These are phyloP conservation scores for Diaporthe vexans DNA, from an alignment of 2,329 filamentous ascomycete species.

Conservation along the genomic window DNA sequence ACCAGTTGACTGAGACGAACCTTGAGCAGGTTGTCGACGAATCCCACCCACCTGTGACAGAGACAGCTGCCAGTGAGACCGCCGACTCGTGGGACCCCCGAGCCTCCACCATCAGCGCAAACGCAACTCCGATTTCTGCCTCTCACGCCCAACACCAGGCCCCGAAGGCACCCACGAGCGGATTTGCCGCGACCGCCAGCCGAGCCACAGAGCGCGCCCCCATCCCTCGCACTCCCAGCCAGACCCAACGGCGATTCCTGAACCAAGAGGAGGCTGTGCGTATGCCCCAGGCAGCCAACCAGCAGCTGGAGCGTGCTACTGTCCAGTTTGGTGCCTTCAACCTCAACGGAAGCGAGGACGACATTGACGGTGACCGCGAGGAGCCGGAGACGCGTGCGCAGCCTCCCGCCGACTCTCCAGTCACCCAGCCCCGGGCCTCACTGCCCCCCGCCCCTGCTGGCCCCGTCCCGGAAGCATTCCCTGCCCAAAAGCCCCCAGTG, in stretches of 20 bases:
- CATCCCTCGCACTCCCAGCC: slow-evolving; percentile 78
- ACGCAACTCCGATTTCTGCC: slow-evolving; percentile 75
- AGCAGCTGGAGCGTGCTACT: slow-evolving; percentile 90
- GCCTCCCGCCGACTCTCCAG: slow-evolving; percentile 92
- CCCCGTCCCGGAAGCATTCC: slow-evolving; percentile 67
- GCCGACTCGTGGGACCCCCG: slow-evolving; percentile 87
- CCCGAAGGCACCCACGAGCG: slow-evolving; percentile 74
- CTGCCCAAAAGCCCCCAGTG: slow-evolving; percentile 67
- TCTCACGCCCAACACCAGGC: slow-evolving; percentile 73
- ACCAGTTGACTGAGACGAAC: slow-evolving; percentile 91
- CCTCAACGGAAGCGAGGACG: slow-evolving; percentile 84
- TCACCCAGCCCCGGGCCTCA: slow-evolving; percentile 86
- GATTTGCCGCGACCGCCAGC: slow-evolving; percentile 83
- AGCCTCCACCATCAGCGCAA: slow-evolving; percentile 69
- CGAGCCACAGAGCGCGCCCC: slow-evolving; percentile 78
- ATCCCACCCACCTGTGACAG: slow-evolving; percentile 82
- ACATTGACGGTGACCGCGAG: slow-evolving; percentile 94
- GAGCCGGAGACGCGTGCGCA: slow-evolving; percentile 95
- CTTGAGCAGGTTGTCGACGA: slow-evolving; percentile 90
- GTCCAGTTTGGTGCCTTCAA: slow-evolving; percentile 98
- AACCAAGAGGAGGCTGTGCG: slow-evolving; percentile 98
- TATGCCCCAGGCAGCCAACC: slow-evolving; percentile 87
- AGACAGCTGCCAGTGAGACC: slow-evolving; percentile 89
- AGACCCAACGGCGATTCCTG: slow-evolving; percentile 82
- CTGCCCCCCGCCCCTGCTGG: slow-evolving; percentile 79